These are phyloP conservation scores for Sabuloglossum arenarium DNA, from an alignment of 495 filamentous ascomycete genomes.

Conservation along the genomic window DNA sequence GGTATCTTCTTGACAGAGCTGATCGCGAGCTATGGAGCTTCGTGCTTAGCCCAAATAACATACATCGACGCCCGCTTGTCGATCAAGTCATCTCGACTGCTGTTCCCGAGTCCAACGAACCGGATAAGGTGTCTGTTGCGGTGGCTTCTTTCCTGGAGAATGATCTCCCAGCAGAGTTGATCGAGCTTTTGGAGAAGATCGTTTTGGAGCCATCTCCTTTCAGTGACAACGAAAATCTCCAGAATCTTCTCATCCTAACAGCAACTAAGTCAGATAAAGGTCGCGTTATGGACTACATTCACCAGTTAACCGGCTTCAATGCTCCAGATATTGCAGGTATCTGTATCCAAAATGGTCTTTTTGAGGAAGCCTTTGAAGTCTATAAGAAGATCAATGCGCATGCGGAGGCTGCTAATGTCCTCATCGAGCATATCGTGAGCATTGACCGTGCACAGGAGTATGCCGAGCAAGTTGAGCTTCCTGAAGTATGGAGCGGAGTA, in stretches of 20 bases:
- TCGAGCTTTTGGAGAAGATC: slow-evolving; percentile 98
- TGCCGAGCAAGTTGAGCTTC: slow-evolving; percentile 83
- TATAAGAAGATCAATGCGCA: slow-evolving; percentile 95
- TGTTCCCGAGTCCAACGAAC: slow-evolving; percentile 83
- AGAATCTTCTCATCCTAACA: slow-evolving; percentile 93
- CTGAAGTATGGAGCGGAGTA: slow-evolving; percentile 98
- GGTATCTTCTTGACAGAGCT: slow-evolving; percentile 80
- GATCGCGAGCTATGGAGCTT: slow-evolving; percentile 88
- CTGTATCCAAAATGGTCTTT: slow-evolving; percentile 84
- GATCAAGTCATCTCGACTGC: slow-evolving; percentile 96
- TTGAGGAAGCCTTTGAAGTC: slow-evolving; percentile 95
- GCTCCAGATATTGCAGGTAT: slow-evolving; percentile 81
- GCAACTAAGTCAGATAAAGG: slow-evolving; percentile 92
- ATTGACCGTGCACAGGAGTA: slow-evolving; percentile 96
- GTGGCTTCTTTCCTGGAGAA: slow-evolving; percentile 79
- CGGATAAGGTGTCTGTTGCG: slow-evolving; percentile 85
- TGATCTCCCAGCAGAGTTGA: slow-evolving; percentile 83
- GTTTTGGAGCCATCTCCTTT: slow-evolving; percentile 93
- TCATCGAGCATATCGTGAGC: slow-evolving; percentile 94
- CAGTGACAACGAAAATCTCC: slow-evolving; percentile 88
- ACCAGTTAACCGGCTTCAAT: slow-evolving; percentile 71
- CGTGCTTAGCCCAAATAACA: slow-evolving; percentile 85
- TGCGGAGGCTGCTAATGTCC: slow-evolving; percentile 66
- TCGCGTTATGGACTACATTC: slow-evolving; percentile 92
- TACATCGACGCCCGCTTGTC: slow-evolving; percentile 77